A percentile compares a stretch with the other conserved stretches of the same genome.
phyloP scores from a whole-genome alignment of 2,329 filamentous ascomycete genomes.

The Thelonectria discophora region DNA sequence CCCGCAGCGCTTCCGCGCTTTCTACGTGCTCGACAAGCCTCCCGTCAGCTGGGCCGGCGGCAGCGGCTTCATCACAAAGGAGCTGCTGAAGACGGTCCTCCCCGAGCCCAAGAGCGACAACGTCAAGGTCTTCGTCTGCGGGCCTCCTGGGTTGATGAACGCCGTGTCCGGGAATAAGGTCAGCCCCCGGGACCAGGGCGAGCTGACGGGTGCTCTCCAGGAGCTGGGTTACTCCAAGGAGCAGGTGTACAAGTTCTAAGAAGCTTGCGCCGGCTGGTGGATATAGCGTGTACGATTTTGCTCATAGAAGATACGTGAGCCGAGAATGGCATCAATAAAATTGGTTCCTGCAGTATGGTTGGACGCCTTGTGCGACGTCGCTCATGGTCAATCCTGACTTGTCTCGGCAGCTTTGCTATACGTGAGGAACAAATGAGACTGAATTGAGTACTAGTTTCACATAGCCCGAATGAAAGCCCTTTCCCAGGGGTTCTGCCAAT shows the following conservation, averaged over 20 bases:
- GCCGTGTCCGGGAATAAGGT: conserved; percentile 89
- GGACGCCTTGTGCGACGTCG: no score
- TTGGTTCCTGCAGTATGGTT: conserved; percentile 24
- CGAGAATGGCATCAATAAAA: conserved; percentile 31
- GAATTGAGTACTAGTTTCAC: no score
- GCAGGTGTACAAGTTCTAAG: conserved; percentile 94
- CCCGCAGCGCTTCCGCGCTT: conserved; percentile 92
- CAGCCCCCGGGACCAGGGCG: conserved; percentile 93
- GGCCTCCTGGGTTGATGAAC: conserved; percentile 92
- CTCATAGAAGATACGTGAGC: conserved; percentile 40
- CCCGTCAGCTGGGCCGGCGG: conserved; percentile 79
- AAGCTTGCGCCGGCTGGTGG: background rate
- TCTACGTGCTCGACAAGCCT: conserved; percentile 90
- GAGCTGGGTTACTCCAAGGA: conserved; percentile 76
- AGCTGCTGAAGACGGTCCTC: conserved; percentile 92
- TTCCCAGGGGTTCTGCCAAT: no score
- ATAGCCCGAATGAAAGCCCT: no score
- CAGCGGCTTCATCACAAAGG: conserved; percentile 87
- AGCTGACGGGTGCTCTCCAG: conserved; percentile 82
- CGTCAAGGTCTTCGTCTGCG: conserved; percentile 97
- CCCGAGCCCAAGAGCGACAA: conserved; percentile 92
- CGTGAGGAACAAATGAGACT: no score
- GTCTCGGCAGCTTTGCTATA: background rate
- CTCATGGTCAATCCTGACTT: background rate
- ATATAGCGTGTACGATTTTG: conserved; percentile 36